Percentiles rank a stretch among this genome's conserved stretches.
phyloP scores from a whole-genome alignment of 2,329 filamentous ascomycete genomes.

The Ascochyta fabae region DNA sequence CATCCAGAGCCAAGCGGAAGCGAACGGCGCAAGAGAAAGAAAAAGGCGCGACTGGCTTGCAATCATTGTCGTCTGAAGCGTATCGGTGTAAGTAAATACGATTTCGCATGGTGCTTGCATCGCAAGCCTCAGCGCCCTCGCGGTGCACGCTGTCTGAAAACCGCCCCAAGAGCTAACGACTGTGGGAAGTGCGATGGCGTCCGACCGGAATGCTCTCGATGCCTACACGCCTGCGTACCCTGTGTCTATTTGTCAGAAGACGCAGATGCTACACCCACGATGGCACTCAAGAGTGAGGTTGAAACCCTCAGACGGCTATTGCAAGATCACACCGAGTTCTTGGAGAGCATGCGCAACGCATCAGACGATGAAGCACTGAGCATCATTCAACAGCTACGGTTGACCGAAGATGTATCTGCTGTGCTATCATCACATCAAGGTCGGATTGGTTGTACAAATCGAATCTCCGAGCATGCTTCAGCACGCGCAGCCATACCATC shows the following conservation, averaged over 20 bases:
- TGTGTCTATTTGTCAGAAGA: conserved; percentile 16
- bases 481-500: conserved; percentile 1
- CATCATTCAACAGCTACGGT: conserved; percentile 2
- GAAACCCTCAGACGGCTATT: conserved; percentile 10
- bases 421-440: not conserved
- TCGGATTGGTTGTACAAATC: not conserved
- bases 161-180: not conserved
- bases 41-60: conserved; percentile 16
- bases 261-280: conserved; percentile 15
- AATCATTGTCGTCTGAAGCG: conserved; percentile 14
- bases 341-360: conserved; percentile 7
- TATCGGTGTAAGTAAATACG: conserved; percentile 7
- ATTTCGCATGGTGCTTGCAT: no score
- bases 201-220: conserved; percentile 10
- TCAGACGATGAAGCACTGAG: conserved; percentile 11
- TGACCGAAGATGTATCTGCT: not conserved
- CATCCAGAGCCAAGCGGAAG: not conserved
- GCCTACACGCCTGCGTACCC: not conserved
- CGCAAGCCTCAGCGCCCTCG: not conserved
- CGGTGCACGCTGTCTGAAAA: not conserved
- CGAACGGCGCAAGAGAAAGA: conserved; percentile 10
- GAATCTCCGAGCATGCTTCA: not conserved
- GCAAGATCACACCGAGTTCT: conserved; percentile 4
- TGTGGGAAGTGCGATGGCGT: conserved; percentile 8
- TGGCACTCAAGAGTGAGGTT: conserved; percentile 12